Evolutionary conservation across 768 basidiomycete genomes (phyloP).

Genomic region (Dendrothele bispora): DNA sequence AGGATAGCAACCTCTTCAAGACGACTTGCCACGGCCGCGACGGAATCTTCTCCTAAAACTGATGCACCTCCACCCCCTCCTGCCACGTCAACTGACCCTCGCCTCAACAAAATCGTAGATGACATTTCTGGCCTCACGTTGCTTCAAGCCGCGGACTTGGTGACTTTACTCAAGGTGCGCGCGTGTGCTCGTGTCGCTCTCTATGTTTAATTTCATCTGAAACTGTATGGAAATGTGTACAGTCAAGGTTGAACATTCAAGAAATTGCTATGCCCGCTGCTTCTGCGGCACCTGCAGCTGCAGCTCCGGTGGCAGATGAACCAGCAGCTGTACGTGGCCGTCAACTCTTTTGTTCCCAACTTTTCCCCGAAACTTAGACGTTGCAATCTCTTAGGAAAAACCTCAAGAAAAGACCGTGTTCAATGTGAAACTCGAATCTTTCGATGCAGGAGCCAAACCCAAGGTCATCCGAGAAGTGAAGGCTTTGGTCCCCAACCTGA

Average conservation of each 20-base stretch:
- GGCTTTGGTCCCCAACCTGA: conserved; percentile 91
- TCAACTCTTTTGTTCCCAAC: background rate
- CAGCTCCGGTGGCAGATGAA: conserved; percentile 58
- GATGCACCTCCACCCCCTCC: conserved; percentile 43
- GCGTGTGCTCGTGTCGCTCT: background rate
- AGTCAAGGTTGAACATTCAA: conserved; percentile 94
- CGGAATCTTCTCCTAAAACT: conserved; percentile 42
- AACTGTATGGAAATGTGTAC: conserved; percentile 2
- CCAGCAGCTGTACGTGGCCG: conserved; percentile 57
- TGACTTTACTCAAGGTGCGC: conserved; percentile 83
- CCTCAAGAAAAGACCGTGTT: conserved; percentile 99
- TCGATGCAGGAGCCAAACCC: conserved; percentile 88
- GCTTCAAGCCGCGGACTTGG: conserved; percentile 94
- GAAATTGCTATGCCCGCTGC: conserved; percentile 93
- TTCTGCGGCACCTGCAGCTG: conserved; percentile 55
- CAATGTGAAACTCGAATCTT: conserved; percentile 92
- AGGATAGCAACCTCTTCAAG: conserved; percentile 42
- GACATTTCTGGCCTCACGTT: conserved; percentile 88
- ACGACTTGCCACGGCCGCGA: conserved; percentile 56
- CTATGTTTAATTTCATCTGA: background rate
- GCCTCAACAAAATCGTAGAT: conserved; percentile 83
- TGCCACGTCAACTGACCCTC: conserved; percentile 52
- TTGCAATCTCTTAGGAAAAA: conserved; percentile 85
- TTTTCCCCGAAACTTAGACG: background rate
- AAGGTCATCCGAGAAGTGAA: conserved; percentile 99